Conservation (phyloP, 495 filamentous ascomycete genomes). For the Xylaria curta region DNA sequence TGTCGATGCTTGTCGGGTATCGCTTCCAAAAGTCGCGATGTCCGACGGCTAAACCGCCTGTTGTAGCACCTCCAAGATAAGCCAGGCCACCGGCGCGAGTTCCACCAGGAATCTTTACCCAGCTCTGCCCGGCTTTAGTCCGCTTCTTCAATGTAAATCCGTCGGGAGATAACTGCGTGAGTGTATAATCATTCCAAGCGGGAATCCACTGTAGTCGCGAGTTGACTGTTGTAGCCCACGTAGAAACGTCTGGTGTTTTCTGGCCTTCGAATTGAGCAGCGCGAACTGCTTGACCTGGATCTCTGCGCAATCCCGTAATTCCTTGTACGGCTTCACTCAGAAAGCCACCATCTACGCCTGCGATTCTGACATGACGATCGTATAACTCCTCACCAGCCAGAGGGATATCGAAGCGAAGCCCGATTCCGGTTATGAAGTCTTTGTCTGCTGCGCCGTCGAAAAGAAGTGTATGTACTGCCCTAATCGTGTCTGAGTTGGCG, state of each 20-base stretch:
- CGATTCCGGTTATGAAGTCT: conserved; percentile 48
- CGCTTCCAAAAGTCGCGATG: conserved; percentile 60
- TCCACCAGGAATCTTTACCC: conserved; percentile 58
- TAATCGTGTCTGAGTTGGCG: conserved; percentile 47
- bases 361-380: conserved; percentile 49
- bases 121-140: conserved; percentile 53
- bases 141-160: conserved; percentile 59
- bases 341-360: conserved; percentile 46
- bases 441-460: conserved; percentile 45
- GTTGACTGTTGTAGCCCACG: conserved; percentile 47
- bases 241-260: conserved; percentile 37
- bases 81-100: conserved; percentile 51
- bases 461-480: conserved; percentile 47
- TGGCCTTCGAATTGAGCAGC: conserved; percentile 46
- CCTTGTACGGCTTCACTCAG: conserved; percentile 52
- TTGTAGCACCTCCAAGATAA: conserved; percentile 54
- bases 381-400: conserved; percentile 46
- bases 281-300: conserved; percentile 44
- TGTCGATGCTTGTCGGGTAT: conserved; percentile 55
- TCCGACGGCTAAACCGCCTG: conserved; percentile 55
- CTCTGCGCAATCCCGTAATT: conserved; percentile 50
- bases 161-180: conserved; percentile 55
- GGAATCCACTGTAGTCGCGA: conserved; percentile 53
- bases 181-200: conserved; percentile 54
- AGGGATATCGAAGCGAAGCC: conserved; percentile 49